Evolutionary conservation across 139 green algal species (phyloP).

Genomic region (Chlamydomonas incerta): DNA sequence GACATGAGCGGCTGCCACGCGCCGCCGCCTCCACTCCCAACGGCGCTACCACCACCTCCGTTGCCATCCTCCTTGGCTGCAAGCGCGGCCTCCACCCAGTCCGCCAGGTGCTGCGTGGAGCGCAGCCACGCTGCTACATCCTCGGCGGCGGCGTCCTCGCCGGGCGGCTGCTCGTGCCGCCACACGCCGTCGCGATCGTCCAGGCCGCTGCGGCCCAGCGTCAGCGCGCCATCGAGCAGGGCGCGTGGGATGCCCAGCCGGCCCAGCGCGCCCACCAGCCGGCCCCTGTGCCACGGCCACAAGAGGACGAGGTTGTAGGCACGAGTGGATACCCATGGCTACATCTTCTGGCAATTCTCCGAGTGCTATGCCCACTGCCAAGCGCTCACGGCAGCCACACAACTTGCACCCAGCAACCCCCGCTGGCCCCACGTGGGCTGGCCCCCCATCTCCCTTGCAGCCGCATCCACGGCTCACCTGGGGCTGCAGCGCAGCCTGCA

Average conservation of each 20-base stretch:
- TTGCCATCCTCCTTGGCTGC: not conserved
- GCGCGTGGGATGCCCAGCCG: not conserved
- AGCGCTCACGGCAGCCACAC: too few species aligned
- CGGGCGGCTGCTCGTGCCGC: too few species aligned
- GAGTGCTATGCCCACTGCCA: not conserved
- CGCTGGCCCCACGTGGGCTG: too few species aligned
- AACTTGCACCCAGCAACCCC: not conserved
- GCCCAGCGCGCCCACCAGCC: not conserved
- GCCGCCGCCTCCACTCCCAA: not conserved
- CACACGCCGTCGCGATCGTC: not conserved
- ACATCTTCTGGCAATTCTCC: not conserved
- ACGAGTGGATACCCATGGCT: not conserved
- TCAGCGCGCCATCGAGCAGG: not conserved
- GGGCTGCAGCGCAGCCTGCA: conserved; percentile 13
- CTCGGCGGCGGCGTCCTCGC: too few species aligned
- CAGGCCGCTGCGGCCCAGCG: not conserved
- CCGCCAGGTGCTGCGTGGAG: not conserved
- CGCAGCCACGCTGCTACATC: not conserved
- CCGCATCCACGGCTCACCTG: not conserved
- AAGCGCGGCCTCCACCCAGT: not conserved
- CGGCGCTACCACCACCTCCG: not conserved
- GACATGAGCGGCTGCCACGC: not conserved
- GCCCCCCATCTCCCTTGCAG: not conserved
- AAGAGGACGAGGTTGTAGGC: not conserved
- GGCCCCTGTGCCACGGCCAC: not conserved